phyloP scores from a whole-genome alignment of 305 asterid species.

The Solanum hybrid region DNA sequence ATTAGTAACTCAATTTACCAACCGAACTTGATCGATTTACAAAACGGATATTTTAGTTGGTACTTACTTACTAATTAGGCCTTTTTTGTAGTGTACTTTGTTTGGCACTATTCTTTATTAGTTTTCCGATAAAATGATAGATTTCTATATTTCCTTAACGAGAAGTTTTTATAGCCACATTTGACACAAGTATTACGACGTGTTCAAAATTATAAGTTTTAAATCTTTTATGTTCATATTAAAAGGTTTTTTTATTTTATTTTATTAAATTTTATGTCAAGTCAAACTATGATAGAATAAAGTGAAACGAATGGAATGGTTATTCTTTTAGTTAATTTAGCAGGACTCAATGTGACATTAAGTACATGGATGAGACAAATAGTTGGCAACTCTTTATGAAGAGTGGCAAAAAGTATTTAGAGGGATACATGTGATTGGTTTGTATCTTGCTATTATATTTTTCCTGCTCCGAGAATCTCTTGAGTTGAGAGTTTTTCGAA shows the following conservation, averaged over 20 bases:
- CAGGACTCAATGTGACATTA: neutral
- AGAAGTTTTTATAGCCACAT: no score
- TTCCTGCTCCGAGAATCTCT: neutral
- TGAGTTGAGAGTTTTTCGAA: neutral
- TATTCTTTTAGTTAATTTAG: neutral
- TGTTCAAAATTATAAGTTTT: no score
- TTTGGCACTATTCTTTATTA: neutral
- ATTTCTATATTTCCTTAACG: neutral
- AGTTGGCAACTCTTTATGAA: neutral
- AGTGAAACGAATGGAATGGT: neutral
- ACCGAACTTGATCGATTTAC: neutral
- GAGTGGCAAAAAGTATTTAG: neutral
- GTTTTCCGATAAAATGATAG: neutral
- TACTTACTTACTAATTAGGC: neutral
- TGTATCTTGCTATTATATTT: neutral
- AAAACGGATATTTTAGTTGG: neutral
- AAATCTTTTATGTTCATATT: neutral
- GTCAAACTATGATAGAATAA: no score
- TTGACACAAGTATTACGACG: neutral
- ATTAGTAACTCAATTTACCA: neutral
- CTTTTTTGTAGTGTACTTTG: neutral
- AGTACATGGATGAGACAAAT: neutral
- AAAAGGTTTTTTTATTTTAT: no score
- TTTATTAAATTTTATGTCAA: neutral
- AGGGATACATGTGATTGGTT: neutral